Base-by-base conservation (phyloP, 495 filamentous ascomycete genomes). In the Hypoxylon perforatum region DNA sequence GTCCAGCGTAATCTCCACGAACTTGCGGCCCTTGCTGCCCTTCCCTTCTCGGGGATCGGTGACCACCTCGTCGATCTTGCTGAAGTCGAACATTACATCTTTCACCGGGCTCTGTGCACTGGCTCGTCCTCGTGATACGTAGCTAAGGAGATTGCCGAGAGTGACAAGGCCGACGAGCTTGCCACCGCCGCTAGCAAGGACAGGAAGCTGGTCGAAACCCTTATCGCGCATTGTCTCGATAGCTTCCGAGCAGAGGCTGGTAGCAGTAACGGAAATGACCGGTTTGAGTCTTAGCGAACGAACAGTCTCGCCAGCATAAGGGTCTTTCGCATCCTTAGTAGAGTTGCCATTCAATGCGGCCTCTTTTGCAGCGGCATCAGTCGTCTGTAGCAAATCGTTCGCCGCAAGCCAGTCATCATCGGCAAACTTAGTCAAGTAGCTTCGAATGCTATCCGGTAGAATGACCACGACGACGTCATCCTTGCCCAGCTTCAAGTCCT, bases 391-490 rank as follows among this genome's bases (percentile, higher is more conserved):
- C 38, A 98, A 92, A 71, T 93, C 89, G 75, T 98, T 97, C 46
- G 94, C 94, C 49, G 92, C 93, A 48, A 98, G 89, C 96, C 96
- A 98, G 77, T 97, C 93, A 73, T 99, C 95, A 72, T 99, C 96
- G 64, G 93, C 91, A 73, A 99, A 99, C 83, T 99, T 99, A 78
- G 90, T 93, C n/a, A 99, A 87, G 74, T 99, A 99, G 75, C 92
- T 96, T 67, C 95, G 86, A 67, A 99, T 97, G 78, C 93, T 97
- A 75, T 99, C 95, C 0, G 95, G 96, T 30, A 97, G 80, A 28
- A 99, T 82, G 12, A 97, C 92, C 14, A 99, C 95, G 0, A 98
- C 87, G 11, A 92, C 86, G 71, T 97, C 92, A 38, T 87, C 87
- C 75, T 91, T 91, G 60, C 84, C 80, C 50, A 96, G 83, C 6